Conservation (phyloP, 345 rosid genomes). For the Eucalyptus sp. region DNA sequence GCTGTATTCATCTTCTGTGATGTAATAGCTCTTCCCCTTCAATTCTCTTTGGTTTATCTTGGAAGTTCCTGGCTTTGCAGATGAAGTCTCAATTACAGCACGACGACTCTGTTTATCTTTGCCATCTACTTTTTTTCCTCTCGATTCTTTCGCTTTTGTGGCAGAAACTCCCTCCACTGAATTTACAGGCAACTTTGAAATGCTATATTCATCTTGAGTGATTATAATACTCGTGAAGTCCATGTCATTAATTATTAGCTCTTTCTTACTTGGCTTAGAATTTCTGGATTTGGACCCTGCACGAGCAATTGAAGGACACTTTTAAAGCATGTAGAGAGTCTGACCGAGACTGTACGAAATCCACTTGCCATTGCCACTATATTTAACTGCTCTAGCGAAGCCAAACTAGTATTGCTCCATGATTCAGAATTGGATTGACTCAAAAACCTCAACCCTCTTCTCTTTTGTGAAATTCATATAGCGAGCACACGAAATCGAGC, state of each 20-base stretch:
- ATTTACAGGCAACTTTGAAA: constrained; percentile 37
- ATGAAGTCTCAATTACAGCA: constrained; percentile 6
- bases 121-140: constrained; percentile 1
- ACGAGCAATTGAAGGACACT: not conserved
- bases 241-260: constrained; percentile 26
- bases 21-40: constrained; percentile 5
- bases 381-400: not conserved
- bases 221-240: constrained; percentile 53
- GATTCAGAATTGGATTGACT: not conserved
- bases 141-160: constrained; percentile 5
- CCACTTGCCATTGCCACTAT: not conserved
- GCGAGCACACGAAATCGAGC: not conserved
- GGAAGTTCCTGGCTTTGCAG: constrained; percentile 3
- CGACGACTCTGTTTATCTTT: not conserved
- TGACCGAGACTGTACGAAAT: not conserved
- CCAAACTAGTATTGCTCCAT: not conserved
- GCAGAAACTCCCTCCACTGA: constrained; percentile 6
- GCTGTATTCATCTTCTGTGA: constrained; percentile 2
- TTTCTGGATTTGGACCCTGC: constrained; percentile 34
- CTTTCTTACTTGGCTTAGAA: constrained; percentile 11
- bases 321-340: not conserved
- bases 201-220: constrained; percentile 37
- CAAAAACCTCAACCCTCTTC: not conserved
- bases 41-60: constrained; percentile 1
- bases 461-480: not conserved